Base-by-base conservation (phyloP, 345 rosid species). In the Eucalyptus leucophloia region DNA sequence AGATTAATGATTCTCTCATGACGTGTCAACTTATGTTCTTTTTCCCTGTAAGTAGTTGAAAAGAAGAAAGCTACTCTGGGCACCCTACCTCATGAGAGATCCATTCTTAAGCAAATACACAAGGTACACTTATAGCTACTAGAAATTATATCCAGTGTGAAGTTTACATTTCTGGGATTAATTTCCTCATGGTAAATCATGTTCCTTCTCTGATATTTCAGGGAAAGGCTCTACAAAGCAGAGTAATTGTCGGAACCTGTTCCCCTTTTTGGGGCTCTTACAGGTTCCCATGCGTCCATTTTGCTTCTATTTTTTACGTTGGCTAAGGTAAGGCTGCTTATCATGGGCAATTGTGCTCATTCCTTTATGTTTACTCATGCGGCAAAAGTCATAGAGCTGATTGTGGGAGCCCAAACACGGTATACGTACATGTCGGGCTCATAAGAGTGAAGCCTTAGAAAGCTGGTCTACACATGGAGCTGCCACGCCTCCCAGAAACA, bases 391-490 rank as follows among this genome's bases (percentile, higher is more conserved):
- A 95, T 96, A 87, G 99, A 98, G 94, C 97, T 98, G 90, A 58
- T 96, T 37, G 89, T 92, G n/a, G 99, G 99, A 87, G 98, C 98
- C 86, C 99, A 97, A 90, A 93, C 98, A 49, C 95, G 98, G 86
- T 97, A 96, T 92, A 95, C 98, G 5, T 98, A 96, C 95, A 96
- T 96, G 95, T 97, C 99, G 4, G 99, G 99, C 88, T 97, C 99
- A 5, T 97, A 91, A 94, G 88, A 90, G 49, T 62, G 83, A 90
- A 87, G 88, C 86, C 85, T 77, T 69, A n/a, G 87, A 87, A 88
- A 87, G 87, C 56, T 49, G 87, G 51, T 65, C 65, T 72, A 65
- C 51, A n/a, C 58, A 5, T 54, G 9, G 87, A 86, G 91, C 83
- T 6, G 42, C 24, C 81, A 32, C 24, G 3, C 24, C 24, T 2